Percentiles rank a stretch among this genome's conserved stretches.
phyloP scores from a whole-genome alignment of 169 alveolate genomes.

The Cryptosporidium tyzzeri region DNA sequence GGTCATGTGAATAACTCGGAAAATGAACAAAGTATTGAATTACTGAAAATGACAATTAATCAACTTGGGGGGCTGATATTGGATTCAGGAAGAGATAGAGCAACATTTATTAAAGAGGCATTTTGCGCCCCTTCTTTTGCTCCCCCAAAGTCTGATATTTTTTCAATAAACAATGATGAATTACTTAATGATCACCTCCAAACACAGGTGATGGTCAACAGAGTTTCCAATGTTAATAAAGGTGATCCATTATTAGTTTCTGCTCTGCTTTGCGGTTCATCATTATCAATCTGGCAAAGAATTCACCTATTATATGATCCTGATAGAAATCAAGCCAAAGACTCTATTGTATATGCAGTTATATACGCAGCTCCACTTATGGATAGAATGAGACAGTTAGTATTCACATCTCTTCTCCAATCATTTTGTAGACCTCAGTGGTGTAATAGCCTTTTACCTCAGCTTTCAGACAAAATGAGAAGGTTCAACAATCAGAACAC shows the following conservation, averaged over 20 bases:
- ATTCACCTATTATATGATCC: conserved; percentile 67
- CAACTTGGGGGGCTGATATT: conserved; percentile 55
- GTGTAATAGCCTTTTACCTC: conserved; percentile 31
- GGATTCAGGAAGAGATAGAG: conserved; percentile 73
- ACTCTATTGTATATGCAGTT: conserved; percentile 63
- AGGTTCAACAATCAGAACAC: conserved; percentile 60
- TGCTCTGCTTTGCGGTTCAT: conserved; percentile 64
- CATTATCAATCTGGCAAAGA: conserved; percentile 73
- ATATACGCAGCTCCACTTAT: conserved; percentile 66
- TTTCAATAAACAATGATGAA: conserved; percentile 32
- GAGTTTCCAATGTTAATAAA: conserved; percentile 52
- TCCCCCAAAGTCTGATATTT: conserved; percentile 68
- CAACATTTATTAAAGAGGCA: conserved; percentile 69
- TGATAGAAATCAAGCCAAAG: conserved; percentile 67
- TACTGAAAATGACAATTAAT: conserved; percentile 53
- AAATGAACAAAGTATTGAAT: conserved; percentile 52
- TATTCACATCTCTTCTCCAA: conserved; percentile 55
- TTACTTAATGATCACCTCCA: not conserved
- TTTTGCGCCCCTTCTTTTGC: conserved; percentile 74
- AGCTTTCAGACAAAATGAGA: conserved; percentile 56
- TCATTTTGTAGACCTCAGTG: conserved; percentile 70
- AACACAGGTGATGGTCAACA: conserved; percentile 8
- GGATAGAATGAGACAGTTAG: conserved; percentile 75
- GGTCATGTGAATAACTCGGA: conserved; percentile 27
- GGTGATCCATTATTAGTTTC: conserved; percentile 70